A percentile compares a stretch with the other conserved stretches of the same genome.
Evolutionary conservation across 2,329 filamentous ascomycete genomes (phyloP).

Genomic region (Nigrograna mackinnonii): DNA sequence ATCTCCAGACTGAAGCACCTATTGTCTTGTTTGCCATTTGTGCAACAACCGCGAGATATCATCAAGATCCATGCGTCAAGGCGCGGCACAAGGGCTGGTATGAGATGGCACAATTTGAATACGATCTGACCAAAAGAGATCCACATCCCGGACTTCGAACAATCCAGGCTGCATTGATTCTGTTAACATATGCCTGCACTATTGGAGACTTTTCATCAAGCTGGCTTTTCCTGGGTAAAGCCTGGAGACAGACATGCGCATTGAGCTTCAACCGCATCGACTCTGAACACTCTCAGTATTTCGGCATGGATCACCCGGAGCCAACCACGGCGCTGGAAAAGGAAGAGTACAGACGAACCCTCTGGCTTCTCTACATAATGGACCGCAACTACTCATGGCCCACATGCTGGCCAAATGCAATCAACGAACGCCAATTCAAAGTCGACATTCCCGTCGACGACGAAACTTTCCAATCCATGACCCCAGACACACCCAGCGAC

Average conservation of each 20-base stretch:
- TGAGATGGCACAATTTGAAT: constrained; percentile 29
- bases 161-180: constrained; percentile 27
- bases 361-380: constrained; percentile 36
- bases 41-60: constrained; percentile 23
- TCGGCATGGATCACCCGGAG: constrained; percentile 1
- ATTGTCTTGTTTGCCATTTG: constrained; percentile 30
- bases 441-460: constrained; percentile 32
- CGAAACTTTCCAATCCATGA: constrained; percentile 22
- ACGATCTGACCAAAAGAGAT: constrained; percentile 23
- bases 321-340: constrained; percentile 16
- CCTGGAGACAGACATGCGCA: constrained; percentile 34
- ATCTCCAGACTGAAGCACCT: constrained; percentile 20
- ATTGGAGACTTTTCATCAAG: constrained; percentile 30
- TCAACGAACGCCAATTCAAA: constrained; percentile 33
- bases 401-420: constrained; percentile 29
- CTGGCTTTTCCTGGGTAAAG: constrained; percentile 34
- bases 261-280: constrained; percentile 34
- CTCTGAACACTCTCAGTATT: constrained; percentile 4
- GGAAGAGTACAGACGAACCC: constrained; percentile 30
- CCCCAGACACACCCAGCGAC: constrained; percentile 2
- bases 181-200: constrained; percentile 24
- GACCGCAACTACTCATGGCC: constrained; percentile 31
- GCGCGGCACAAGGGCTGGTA: constrained; percentile 26
- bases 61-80: constrained; percentile 22
- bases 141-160: constrained; percentile 22